phyloP scores from a whole-genome alignment of 2,329 filamentous ascomycete species.

The Tothia fuscella region DNA sequence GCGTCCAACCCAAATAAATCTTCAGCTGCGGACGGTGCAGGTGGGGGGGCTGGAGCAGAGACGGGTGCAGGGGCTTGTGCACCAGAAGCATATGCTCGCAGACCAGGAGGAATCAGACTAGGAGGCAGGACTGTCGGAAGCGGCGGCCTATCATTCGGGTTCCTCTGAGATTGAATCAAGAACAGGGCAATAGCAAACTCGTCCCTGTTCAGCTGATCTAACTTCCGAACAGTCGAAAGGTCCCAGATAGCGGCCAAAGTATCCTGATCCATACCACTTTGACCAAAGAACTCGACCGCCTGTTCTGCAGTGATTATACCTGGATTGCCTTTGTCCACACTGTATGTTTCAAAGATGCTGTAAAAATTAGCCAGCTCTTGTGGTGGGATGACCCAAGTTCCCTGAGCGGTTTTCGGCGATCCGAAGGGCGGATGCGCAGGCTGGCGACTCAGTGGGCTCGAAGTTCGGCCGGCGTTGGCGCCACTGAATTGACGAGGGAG shows the following conservation, averaged over 20 bases:
- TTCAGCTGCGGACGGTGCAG: slow-evolving; percentile 63
- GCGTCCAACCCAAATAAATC: slow-evolving; percentile 90
- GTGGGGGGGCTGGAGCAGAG: slow-evolving; percentile 17
- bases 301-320: slow-evolving; percentile 90
- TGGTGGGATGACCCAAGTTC: slow-evolving; percentile 65
- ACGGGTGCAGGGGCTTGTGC: slow-evolving; percentile 13
- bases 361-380: slow-evolving; percentile 84
- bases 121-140: slow-evolving; percentile 68
- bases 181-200: slow-evolving; percentile 98
- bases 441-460: slow-evolving; percentile 44
- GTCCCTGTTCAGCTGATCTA: slow-evolving; percentile 72
- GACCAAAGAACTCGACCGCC: slow-evolving; percentile 85
- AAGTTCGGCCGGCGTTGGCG: slow-evolving; percentile 43
- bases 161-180: slow-evolving; percentile 80
- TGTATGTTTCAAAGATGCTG: slow-evolving; percentile 65
- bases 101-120: slow-evolving; percentile 65
- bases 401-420: slow-evolving; percentile 37
- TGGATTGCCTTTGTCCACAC: slow-evolving; percentile 68
- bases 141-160: slow-evolving; percentile 51
- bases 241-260: slow-evolving; percentile 93
- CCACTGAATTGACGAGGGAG: slow-evolving; percentile 73
- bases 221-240: slow-evolving; percentile 83
- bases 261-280: slow-evolving; percentile 82
- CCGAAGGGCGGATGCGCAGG: no score
- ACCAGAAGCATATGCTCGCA: slow-evolving; percentile 34